Conservation (phyloP, 345 rosid genomes). For the Euphorbia pulcherrima region DNA sequence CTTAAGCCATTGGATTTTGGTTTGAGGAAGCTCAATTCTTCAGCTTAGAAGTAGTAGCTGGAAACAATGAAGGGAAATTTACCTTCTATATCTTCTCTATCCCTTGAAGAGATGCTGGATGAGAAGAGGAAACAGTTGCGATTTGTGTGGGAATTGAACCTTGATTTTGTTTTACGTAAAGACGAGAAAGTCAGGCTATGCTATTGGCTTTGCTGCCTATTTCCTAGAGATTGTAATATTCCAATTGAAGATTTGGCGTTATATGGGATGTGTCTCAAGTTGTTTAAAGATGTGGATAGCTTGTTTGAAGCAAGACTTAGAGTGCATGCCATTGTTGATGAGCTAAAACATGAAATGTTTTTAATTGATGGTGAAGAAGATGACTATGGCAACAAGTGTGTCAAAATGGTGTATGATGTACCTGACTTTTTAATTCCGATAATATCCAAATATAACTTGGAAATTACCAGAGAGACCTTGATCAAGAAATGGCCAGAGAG, state of each 20-base stretch:
- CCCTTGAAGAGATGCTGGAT: neutral
- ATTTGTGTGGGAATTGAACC: neutral
- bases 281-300: neutral
- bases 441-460: neutral
- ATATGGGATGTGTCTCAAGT: neutral
- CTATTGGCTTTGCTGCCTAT: neutral
- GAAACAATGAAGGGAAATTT: too few species aligned
- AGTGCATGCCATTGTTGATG: neutral
- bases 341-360: neutral
- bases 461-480: neutral
- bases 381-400: neutral
- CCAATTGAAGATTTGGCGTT: neutral
- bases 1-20: neutral
- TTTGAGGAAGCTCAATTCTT: neutral
- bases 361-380: neutral
- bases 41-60: neutral
- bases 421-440: neutral
- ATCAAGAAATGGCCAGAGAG: neutral
- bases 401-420: neutral
- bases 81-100: too few species aligned
- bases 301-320: neutral
- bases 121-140: neutral
- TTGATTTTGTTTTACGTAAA: neutral
- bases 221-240: neutral
- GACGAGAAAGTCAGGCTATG: neutral